Base-by-base conservation (phyloP, 1,284 basidiomycete species). In the Microbotryomycetes sp. region DNA sequence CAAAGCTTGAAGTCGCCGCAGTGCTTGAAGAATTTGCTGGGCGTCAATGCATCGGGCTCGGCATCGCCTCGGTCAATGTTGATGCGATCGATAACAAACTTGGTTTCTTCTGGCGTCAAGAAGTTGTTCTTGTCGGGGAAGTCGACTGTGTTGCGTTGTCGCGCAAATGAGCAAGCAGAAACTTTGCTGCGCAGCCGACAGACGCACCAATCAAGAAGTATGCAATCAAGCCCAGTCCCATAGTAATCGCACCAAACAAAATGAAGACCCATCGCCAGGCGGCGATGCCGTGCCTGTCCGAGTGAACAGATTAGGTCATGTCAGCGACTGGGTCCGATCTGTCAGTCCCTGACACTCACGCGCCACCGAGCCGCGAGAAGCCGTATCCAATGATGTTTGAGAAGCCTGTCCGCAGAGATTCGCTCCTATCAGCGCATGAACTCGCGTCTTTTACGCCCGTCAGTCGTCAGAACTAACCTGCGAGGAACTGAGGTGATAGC, bases 101-200 rank as follows among this genome's bases (percentile, higher is more conserved):
- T 65, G 27, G 71, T 75, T 66, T 79, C 73, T 21, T 76, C 73
- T 15, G 65, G 64, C 3, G 67, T 74, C 28, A 80, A 72, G 74
- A 79, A 79, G 21, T 66, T 75, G 54, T 73, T 75, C 68, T 76
- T 75, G 70, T 79, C 77, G 21, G 79, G 79, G 73, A 79, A 78
- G 68, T 79, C 77, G 62, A 74, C 72, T 47, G 73, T n/a, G n/a
- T n/a, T 67, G 51, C 71, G 52, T 53, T 47, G 21, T 21, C 23
- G 9, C 7, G n/a, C 11, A 18, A 16, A 9, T 53, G 16, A 46
- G 48, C n/a, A n/a, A n/a, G n/a, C n/a, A n/a, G n/a, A 24, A 47
- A 18, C 11, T 16, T 18, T 24, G 15, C 27, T 54, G 11, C 41
- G 6, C 41, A 31, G 18, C 11, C 35, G 35, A 41, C 35, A 41